phyloP scores from a whole-genome alignment of 2,329 filamentous ascomycete genomes.

The Exophiala sideris region DNA sequence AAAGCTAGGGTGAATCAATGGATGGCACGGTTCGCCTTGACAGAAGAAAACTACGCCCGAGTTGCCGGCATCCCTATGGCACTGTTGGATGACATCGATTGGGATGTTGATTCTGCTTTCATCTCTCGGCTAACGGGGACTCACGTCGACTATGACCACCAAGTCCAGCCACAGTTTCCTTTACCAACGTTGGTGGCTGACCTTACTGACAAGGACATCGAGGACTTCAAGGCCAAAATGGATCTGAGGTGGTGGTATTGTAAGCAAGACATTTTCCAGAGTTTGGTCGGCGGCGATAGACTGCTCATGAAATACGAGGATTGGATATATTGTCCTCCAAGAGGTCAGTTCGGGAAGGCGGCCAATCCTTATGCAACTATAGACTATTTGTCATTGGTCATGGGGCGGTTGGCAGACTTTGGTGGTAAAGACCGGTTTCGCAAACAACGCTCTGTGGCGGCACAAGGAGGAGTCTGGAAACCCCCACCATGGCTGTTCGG shows the following conservation, averaged over 20 bases:
- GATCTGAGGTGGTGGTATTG: constrained; percentile 96
- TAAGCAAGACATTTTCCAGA: constrained; percentile 91
- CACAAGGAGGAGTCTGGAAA: constrained; percentile 56
- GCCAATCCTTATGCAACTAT: constrained; percentile 83
- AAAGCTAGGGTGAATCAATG: constrained; percentile 34
- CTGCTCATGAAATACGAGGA: constrained; percentile 78
- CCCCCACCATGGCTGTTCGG: constrained; percentile 34
- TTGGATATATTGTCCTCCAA: constrained; percentile 85
- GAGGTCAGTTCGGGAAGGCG: constrained; percentile 71
- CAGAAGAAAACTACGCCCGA: constrained; percentile 27
- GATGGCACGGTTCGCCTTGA: constrained; percentile 32
- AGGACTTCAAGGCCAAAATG: constrained; percentile 73
- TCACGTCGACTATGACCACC: constrained; percentile 56
- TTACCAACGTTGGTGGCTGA: constrained; percentile 18
- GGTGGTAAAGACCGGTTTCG: constrained; percentile 70
- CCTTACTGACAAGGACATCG: constrained; percentile 60
- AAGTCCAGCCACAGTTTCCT: constrained; percentile 37
- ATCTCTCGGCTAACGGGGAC: constrained; percentile 58
- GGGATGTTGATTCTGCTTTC: constrained; percentile 54
- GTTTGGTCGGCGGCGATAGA: constrained; percentile 78
- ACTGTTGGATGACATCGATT: constrained; percentile 42
- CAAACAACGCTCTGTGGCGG: constrained; percentile 67
- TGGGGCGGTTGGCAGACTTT: constrained; percentile 78
- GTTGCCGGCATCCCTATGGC: constrained; percentile 38
- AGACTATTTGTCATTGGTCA: constrained; percentile 79